Base-by-base conservation (phyloP, 805 yeast genomes). In the Candida gorgasii region DNA sequence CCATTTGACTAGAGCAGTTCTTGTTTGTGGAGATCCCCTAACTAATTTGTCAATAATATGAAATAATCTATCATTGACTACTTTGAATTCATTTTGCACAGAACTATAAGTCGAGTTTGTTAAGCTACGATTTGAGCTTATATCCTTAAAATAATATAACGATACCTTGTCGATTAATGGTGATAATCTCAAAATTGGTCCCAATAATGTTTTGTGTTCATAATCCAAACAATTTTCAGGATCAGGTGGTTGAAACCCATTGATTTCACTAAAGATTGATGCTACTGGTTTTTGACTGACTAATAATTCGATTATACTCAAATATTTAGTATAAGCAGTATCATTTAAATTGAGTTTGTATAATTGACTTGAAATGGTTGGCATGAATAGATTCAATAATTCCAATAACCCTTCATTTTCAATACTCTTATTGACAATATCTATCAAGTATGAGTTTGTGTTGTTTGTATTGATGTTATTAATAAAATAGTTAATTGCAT, bases 161-260 rank as follows among this genome's bases (percentile, higher is more conserved):
- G 80, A 76, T 16, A 71, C 67, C n/a, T 72, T 62, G 2, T 75
- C 72, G 36, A 78, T 73, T 36, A 89, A 64, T 0, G 97, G 96
- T 0, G 96, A 86, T 16, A 89, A 63, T 44, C 82, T 71, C 42
- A 88, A 74, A 22, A 89, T 69, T 6, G 95, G 85, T 2, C 97
- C 98, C 42, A 92, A 64, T 13, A 87, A 61, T 0, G 96, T 79
- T 17, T 71, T 68, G 12, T 66, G 65, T 54, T 86, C 95, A 53
- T 76, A 76, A 35, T 75, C 72, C 13, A 74, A 62, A 1, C 84
- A 79, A 8, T 75, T 63, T 4, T 51, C 40, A 2, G 14, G 5
- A 15, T 37, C 36, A 6, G 72, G 70, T 1, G 73, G 66, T 7
- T 78, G 70, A 56, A 84, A 83, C 1, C 73, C 73, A 36, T 79